Evolutionary conservation across 768 basidiomycete species (phyloP), one percentile per base, ranked within the genome.

Genomic region (Boletus tylopilopsis): DNA sequence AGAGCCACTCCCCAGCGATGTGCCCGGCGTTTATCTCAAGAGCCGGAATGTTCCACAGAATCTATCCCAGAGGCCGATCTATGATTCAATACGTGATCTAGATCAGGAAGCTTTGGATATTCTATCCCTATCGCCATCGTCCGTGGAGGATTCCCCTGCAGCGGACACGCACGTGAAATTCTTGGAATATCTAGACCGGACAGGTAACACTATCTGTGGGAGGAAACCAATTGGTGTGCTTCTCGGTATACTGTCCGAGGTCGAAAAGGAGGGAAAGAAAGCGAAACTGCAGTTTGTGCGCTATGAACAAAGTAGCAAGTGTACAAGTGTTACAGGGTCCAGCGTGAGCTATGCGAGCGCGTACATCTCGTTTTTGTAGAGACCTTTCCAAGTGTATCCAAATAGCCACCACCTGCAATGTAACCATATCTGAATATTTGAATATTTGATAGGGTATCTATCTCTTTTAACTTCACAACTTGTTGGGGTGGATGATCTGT

Each of bases 261-360:
- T 94, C 50, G 80, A 83, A 65, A 69, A 71, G 42, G 67, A 69
- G 25, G 48, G 65, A 39, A 61, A 49, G 51, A 57, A 51, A 23
- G 42, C 54, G 55, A 73, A 68, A 21, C 66, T 93, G 44, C 81
- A 82, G 55, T 99, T 92, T 83, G 90, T 96, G 21, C 75, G 85
- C 57, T 99, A 99, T 67, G 93, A 90, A 64, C 95, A 98, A 70
- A 98, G 94, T 64, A 88, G 83, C 61, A 73, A 77, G 48, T 93
- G 90, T 62, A 56, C 73, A 55, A 80, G 69, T 16, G 62, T 87
- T 46, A 69, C 74, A 40, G 90, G 94, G 66, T 90, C 87, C 29
- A 97, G 95, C 63, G 96, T 99, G 19, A 95, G 93, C 68, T 99
- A 99, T 64, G 94, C 94, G 8, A 95, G 94, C 64, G 96, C 85